Evolutionary conservation across 2,329 filamentous ascomycete species (phyloP).

Genomic region (Gremmenia infestans): DNA sequence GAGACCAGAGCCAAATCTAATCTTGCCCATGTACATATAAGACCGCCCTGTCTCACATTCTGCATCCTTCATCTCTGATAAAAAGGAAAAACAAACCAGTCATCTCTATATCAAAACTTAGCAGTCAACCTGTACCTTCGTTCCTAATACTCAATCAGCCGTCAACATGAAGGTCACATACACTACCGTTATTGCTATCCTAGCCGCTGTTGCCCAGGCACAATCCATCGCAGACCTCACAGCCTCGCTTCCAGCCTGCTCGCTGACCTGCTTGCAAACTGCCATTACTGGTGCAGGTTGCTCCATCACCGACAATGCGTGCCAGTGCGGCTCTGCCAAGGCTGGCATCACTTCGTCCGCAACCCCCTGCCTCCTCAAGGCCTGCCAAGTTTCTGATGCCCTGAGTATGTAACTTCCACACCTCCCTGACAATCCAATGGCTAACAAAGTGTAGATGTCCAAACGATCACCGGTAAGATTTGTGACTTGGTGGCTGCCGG

Average conservation of each 20-base stretch:
- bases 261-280: constrained; percentile 16
- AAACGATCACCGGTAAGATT: constrained; percentile 16
- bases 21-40: not conserved
- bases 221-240: constrained; percentile 15
- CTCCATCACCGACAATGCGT: constrained; percentile 16
- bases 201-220: constrained; percentile 17
- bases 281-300: constrained; percentile 19
- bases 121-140: not conserved
- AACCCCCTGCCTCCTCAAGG: constrained; percentile 20
- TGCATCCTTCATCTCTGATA: not conserved
- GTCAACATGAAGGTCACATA: constrained; percentile 17
- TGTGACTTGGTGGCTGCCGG: not conserved
- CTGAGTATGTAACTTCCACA: constrained; percentile 18
- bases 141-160: not conserved
- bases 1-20: no score
- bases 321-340: constrained; percentile 19
- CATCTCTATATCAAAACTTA: not conserved
- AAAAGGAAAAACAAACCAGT: not conserved
- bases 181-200: constrained; percentile 7
- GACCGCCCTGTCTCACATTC: not conserved
- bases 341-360: constrained; percentile 15
- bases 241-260: constrained; percentile 21
- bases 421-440: not conserved
- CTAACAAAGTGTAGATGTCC: constrained; percentile 6
- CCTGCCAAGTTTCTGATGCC: constrained; percentile 18